Base-by-base conservation (phyloP, 805 yeast species). In the Hanseniaspora meyeri region DNA sequence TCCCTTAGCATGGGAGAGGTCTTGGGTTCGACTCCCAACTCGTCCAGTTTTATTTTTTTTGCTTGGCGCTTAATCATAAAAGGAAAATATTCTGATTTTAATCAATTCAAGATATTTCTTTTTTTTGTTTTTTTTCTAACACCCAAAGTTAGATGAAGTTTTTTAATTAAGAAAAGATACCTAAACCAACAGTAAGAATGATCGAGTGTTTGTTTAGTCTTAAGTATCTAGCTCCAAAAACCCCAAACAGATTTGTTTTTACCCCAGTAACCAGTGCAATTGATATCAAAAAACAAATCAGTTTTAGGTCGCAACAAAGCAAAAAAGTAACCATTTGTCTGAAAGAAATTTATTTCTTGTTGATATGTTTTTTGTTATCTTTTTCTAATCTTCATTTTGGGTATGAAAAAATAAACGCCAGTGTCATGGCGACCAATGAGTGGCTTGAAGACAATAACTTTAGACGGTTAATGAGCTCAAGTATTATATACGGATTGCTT, bases 1-100 rank as follows among this genome's bases (percentile, higher is more conserved):
- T 77, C 79, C 77, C 83, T 78, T 78, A 77, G 82, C 82, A 78
- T 77, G 82, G 77, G 79, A 77, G 76, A 78, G 82, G 83, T 78
- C 83, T 77, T 79, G 79, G 83, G 83, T 79, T 79, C 83, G 79
- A 79, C 74, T 79, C 82, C 83, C 56, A 52, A 52, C 56, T 52
- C 56, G 56, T 52, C 56, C 56, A 52, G 27, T 45, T 51, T 27
- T 27, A 36, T 20, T 49, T 49, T 37, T 29, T 51, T 40, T 31
- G 46, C 19, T 24, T 10, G 29, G 19, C 32, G 36, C 47, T 43
- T 43, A 27, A 14, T 12, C 17, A 24, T 20, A 43, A 27, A 6
- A 11, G 47, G 47, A 43, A 40, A 40, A 20, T 40, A 11, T 20
- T 20, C 4, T 8, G 20, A 43, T 36, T 29, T 43, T 43, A 43